These are phyloP conservation scores for Friedmanniomyces simplex DNA, from an alignment of 495 filamentous ascomycete genomes.

Conservation along the genomic window DNA sequence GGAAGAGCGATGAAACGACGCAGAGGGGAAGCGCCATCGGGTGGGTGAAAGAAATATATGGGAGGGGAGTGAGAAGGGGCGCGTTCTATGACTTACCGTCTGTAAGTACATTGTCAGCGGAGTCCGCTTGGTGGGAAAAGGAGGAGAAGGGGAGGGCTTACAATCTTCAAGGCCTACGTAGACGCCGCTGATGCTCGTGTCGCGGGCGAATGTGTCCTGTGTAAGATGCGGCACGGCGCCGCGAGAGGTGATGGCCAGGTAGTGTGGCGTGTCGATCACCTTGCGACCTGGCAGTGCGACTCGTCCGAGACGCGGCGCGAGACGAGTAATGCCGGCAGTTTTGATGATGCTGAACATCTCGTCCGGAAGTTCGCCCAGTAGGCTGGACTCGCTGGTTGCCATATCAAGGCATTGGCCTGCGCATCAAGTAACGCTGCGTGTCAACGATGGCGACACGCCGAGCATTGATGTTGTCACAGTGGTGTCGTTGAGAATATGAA, in stretches of 20 bases:
- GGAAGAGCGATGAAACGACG: slow-evolving; percentile 61
- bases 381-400: neutral
- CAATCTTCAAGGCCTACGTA: slow-evolving; percentile 91
- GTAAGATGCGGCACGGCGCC: slow-evolving; percentile 78
- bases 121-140: slow-evolving; percentile 18
- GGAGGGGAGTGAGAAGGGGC: slow-evolving; percentile 43
- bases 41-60: slow-evolving; percentile 34
- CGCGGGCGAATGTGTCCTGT: slow-evolving; percentile 64
- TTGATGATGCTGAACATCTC: slow-evolving; percentile 37
- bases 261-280: slow-evolving; percentile 68
- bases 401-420: neutral
- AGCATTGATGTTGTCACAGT: no score
- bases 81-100: slow-evolving; percentile 63
- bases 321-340: neutral
- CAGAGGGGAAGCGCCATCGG: slow-evolving; percentile 42
- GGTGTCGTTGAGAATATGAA: no score
- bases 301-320: slow-evolving; percentile 43
- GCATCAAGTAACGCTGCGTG: no score
- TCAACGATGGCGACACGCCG: no score
- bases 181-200: slow-evolving; percentile 53
- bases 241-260: slow-evolving; percentile 66
- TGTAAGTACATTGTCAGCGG: slow-evolving; percentile 24
- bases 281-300: slow-evolving; percentile 50
- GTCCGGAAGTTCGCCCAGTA: slow-evolving; percentile 8
- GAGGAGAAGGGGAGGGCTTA: slow-evolving; percentile 39